phyloP scores from a whole-genome alignment of 2,329 filamentous ascomycete species.

The Xylariales sp. region DNA sequence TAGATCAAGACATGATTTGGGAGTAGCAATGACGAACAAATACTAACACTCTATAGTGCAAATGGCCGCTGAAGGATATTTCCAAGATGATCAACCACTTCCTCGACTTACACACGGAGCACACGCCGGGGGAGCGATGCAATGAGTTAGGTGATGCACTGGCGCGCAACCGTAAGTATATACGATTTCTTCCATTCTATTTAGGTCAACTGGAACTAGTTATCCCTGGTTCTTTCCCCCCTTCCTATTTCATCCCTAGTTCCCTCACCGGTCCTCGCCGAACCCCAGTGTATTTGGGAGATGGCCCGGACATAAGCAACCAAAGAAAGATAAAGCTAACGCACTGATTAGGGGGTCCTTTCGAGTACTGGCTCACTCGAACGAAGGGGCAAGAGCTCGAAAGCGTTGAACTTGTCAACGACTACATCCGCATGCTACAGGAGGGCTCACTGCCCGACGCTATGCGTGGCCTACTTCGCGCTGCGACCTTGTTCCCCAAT shows the following conservation, averaged over 20 bases:
- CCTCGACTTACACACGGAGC: conserved; percentile 60
- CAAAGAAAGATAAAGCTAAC: conserved; percentile 15
- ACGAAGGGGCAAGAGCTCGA: conserved; percentile 54
- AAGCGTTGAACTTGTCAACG: conserved; percentile 51
- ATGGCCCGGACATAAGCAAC: background rate
- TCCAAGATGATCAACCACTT: conserved; percentile 61
- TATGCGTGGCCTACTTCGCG: conserved; percentile 51
- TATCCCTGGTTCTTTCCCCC: background rate
- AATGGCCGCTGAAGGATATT: conserved; percentile 60
- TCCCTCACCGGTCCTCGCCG: background rate
- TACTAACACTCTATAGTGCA: conserved; percentile 39
- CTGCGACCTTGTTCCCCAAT: conserved; percentile 52
- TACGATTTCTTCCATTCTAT: background rate
- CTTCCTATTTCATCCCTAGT: background rate
- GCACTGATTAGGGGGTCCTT: conserved; percentile 53
- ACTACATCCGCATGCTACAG: conserved; percentile 52
- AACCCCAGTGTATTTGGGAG: background rate
- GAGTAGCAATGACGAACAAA: conserved; percentile 17
- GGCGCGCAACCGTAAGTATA: conserved; percentile 54
- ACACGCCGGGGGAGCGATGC: conserved; percentile 56
- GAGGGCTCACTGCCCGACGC: conserved; percentile 53
- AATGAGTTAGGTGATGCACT: conserved; percentile 57
- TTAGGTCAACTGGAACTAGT: background rate
- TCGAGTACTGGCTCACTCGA: conserved; percentile 60
- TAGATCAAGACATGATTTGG: too few relatives aligned